Evolutionary conservation across 306 rosid genomes (phyloP).

Genomic region (Cicer arietinum): DNA sequence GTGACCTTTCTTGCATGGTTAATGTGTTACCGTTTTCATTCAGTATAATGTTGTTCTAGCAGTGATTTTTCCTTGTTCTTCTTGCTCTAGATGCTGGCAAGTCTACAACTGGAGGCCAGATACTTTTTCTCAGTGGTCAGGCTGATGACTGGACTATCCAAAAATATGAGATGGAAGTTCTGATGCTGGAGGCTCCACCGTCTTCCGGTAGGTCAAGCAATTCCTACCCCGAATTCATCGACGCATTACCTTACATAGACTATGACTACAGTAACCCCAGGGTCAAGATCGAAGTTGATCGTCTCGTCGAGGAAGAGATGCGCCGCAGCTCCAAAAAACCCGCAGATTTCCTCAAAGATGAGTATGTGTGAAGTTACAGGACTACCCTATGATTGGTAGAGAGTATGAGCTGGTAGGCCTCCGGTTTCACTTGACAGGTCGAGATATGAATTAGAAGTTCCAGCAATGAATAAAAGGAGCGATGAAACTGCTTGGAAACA

Average conservation of each 20-base stretch:
- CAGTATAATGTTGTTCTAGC: too few species aligned
- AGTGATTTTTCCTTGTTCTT: too few species aligned
- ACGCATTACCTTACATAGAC: slow-evolving; percentile 95
- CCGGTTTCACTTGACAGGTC: slow-evolving; percentile 76
- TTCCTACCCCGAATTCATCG: slow-evolving; percentile 70
- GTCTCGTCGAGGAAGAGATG: slow-evolving; percentile 89
- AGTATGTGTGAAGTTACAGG: slow-evolving; percentile 43
- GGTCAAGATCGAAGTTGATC: slow-evolving; percentile 86
- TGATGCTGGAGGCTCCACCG: slow-evolving; percentile 89
- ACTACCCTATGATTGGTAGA: slow-evolving; percentile 84
- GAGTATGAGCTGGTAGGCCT: slow-evolving; percentile 94
- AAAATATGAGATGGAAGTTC: not conserved
- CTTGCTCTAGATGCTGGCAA: too few species aligned
- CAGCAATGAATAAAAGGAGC: slow-evolving; percentile 60
- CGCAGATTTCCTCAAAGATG: slow-evolving; percentile 84
- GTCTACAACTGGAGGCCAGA: too few species aligned
- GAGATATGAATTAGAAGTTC: slow-evolving; percentile 69
- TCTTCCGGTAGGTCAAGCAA: slow-evolving; percentile 52
- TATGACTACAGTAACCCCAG: slow-evolving; percentile 74
- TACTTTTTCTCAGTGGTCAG: too few species aligned
- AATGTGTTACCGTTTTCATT: too few species aligned
- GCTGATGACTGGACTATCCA: too few species aligned
- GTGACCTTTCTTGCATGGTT: too few species aligned
- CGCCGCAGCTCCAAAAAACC: slow-evolving; percentile 89
- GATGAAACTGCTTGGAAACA: slow-evolving; percentile 93